Base-by-base conservation (phyloP, 768 basidiomycete genomes). In the Mycena alexandri region DNA sequence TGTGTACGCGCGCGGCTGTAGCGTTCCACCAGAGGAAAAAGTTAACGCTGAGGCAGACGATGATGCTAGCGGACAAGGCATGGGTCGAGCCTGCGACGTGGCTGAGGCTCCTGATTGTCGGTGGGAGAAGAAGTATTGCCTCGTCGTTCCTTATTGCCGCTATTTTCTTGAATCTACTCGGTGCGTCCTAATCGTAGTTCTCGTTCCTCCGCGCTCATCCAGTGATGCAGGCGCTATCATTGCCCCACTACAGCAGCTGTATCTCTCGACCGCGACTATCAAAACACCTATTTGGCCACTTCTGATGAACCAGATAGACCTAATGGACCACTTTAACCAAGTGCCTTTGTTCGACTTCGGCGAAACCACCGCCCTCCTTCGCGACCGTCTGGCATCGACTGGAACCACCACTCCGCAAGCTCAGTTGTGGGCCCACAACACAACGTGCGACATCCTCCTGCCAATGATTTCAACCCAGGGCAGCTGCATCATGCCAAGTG, bases 61-160 rank as follows among this genome's bases (percentile, higher is more conserved):
- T 66, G 36, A 48, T 51, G 21, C 65, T 66, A 19, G 56, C 58
- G 29, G 38, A 66, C 38, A 25, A 43, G 25, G 52, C 65, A 16
- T 66, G 65, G 65, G 54, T 42, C 21, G 57, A 66, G 21, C 47
- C 48, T 38, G 38, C 25, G 42, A 52, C 42, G 51, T 52, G 24
- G 44, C 42, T 47, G 50, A 56, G 51, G 48, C 61, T 53, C 21
- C n/a, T 53, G 22, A 25, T 24, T 53, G 51, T 25, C 16, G 36
- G 44, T 10, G 50, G 48, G 21, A 25, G 36, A 44, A 58, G 47
- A 44, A 65, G 47, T 38, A 38, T 50, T 58, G 47, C 56, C 25
- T 66, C 65, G n/a, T 58, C 64, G 41, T 55, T 66, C n/a, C 48
- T 66, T n/a, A 34, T 66, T 60, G 46, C n/a, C n/a, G n/a, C n/a